phyloP scores from a whole-genome alignment of 495 filamentous ascomycete genomes.

The Podospora pseudopauciseta region DNA sequence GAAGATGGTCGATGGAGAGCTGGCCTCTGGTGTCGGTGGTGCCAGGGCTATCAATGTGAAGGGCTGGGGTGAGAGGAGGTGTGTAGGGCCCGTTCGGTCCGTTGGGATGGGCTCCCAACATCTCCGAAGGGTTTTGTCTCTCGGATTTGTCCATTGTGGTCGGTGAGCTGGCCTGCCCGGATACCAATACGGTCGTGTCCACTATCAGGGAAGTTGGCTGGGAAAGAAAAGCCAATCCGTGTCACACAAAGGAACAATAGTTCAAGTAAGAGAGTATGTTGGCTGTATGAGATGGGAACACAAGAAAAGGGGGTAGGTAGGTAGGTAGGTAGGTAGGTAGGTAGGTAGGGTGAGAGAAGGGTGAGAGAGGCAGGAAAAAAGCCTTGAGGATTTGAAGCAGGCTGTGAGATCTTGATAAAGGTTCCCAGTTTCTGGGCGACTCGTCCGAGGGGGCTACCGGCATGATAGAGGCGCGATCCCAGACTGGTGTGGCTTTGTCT shows the following conservation, averaged over 20 bases:
- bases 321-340: too few species aligned
- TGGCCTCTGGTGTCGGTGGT: conserved; percentile 6
- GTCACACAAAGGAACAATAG: not conserved
- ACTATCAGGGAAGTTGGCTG: not conserved
- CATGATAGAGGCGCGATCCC: conserved; percentile 4
- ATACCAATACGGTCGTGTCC: not conserved
- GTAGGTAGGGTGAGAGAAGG: conserved; percentile 1
- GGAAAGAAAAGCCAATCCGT: not conserved
- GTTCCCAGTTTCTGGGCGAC: not conserved
- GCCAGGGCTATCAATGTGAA: conserved; percentile 14
- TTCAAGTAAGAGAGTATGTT: not conserved
- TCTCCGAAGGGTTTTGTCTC: conserved; percentile 1
- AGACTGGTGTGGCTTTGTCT: conserved; percentile 14
- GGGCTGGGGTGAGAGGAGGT: conserved; percentile 29
- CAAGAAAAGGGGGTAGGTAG: not conserved
- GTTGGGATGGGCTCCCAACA: conserved; percentile 12
- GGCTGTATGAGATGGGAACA: not conserved
- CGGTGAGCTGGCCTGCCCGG: not conserved
- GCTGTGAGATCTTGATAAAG: conserved; percentile 16
- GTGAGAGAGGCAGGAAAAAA: not conserved
- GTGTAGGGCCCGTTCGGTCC: conserved; percentile 22
- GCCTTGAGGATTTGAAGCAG: not conserved
- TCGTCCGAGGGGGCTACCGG: conserved; percentile 1
- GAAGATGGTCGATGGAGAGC: not conserved
- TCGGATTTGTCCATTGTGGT: conserved; percentile 13